phyloP scores from a whole-genome alignment of 352 stramenopile genomes.

The Paralagenidium karlingii region DNA sequence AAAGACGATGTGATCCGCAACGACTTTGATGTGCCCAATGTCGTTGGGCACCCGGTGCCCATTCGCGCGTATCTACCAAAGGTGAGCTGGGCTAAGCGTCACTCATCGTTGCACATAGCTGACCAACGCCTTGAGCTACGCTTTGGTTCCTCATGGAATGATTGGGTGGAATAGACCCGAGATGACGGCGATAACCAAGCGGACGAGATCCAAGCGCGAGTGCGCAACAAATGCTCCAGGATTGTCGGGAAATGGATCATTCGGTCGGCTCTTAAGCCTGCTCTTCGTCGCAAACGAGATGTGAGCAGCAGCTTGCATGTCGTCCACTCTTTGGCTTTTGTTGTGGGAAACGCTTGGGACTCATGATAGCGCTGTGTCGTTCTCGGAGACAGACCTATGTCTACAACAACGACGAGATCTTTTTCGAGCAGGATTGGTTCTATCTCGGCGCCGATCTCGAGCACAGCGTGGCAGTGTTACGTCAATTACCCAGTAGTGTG shows the following conservation, averaged over 20 bases:
- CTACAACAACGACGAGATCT: constrained; percentile 79
- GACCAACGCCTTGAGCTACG: background rate
- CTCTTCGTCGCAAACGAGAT: too few species aligned
- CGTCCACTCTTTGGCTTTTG: too few species aligned
- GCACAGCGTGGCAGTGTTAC: constrained; percentile 40
- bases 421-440: constrained; percentile 78
- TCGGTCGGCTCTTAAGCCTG: constrained; percentile 44
- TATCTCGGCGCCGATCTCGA: constrained; percentile 63
- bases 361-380: background rate
- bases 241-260: constrained; percentile 74
- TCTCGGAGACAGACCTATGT: constrained; percentile 35
- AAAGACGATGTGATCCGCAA: constrained; percentile 32
- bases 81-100: constrained; percentile 15
- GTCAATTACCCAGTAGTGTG: constrained; percentile 26
- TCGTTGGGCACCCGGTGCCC: constrained; percentile 45
- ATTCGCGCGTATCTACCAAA: constrained; percentile 60
- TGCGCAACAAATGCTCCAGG: constrained; percentile 61
- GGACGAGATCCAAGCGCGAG: constrained; percentile 64
- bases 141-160: background rate
- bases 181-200: constrained; percentile 58
- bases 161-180: constrained; percentile 19
- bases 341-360: background rate
- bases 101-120: background rate
- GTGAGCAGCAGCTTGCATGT: too few species aligned
- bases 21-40: constrained; percentile 18